Percentiles rank a stretch among this genome's conserved stretches.
phyloP scores from a whole-genome alignment of 352 stramenopile species.

The Lagenidium giganteum region DNA sequence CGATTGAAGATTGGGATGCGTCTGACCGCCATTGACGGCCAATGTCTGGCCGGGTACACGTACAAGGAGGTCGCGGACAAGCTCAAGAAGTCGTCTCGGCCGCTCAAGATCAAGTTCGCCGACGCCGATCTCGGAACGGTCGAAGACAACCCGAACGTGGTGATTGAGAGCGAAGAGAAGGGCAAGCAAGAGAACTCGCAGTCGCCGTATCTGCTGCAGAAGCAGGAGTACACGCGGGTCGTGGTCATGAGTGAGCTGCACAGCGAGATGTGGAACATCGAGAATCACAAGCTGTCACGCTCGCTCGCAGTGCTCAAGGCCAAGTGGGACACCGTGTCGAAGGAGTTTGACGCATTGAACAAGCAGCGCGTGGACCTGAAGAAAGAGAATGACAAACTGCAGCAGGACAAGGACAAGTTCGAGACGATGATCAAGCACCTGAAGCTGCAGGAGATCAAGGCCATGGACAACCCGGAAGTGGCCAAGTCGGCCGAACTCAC shows the following conservation, averaged over 20 bases:
- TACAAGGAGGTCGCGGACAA: slow-evolving; percentile 18
- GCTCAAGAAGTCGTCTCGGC: slow-evolving; percentile 10
- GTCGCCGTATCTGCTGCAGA: neutral
- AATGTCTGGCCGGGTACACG: slow-evolving; percentile 7
- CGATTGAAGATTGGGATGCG: slow-evolving; percentile 14
- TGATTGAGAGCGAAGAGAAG: neutral
- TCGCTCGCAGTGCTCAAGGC: neutral
- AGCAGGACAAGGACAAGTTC: slow-evolving; percentile 55
- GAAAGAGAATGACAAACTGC: slow-evolving; percentile 51
- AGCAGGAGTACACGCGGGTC: slow-evolving; percentile 8
- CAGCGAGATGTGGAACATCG: slow-evolving; percentile 10
- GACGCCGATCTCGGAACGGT: slow-evolving; percentile 6
- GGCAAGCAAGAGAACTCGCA: neutral
- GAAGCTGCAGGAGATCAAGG: slow-evolving; percentile 46
- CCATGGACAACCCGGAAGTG: slow-evolving; percentile 67
- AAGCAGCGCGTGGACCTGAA: slow-evolving; percentile 38
- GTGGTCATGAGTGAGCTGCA: slow-evolving; percentile 16
- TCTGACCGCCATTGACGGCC: slow-evolving; percentile 7
- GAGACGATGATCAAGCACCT: slow-evolving; percentile 63
- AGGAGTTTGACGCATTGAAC: slow-evolving; percentile 52
- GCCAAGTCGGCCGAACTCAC: slow-evolving; percentile 47
- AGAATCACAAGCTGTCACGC: slow-evolving; percentile 2
- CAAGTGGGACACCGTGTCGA: slow-evolving; percentile 35
- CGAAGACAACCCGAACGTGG: slow-evolving; percentile 7
- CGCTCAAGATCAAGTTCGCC: slow-evolving; percentile 16